Evolutionary conservation across 495 filamentous ascomycete species (phyloP), one percentile per base, ranked within the genome.

Genomic region (Neurospora intermedia): DNA sequence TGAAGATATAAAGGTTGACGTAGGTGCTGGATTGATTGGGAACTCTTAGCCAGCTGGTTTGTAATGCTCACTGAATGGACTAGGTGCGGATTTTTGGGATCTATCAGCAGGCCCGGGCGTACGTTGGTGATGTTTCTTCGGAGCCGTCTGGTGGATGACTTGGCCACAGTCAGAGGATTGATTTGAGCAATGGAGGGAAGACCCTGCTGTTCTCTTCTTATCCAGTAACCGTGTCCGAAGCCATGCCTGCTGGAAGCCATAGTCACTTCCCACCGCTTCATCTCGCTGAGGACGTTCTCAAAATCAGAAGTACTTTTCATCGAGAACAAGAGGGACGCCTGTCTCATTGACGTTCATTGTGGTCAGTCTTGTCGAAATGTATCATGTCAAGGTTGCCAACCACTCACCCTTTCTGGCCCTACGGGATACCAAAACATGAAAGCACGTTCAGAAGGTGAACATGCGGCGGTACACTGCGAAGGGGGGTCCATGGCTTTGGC

Each of bases 341-440:
- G 39, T 6, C 8, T 78, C 27, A 16, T 31, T 27, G 13, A 35
- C 16, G 18, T 46, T 15, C 11, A 0, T 11, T 5, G 43, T 73
- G 15, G 75, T 59, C 18, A 66, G 43, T 38, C 16, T 2, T 8
- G 2, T 7, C 18, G 35, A 11, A 15, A 15, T 39, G 18, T 7
- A 35, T 35, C 38, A 59, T 16, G 6, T 71, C 13, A 35, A 27
- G 16, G 9, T 8, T 7, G 18, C 11, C 15, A 18, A 5, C 23
- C 23, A 45, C 71, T 72, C 27, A 73, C 78, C 54, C 70, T 70
- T 15, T 54, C 42, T 38, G 15, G 23, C 3, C 31, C 74, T 8
- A 69, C 73, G 8, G 73, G 71, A 72, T 78, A 76, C 16, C 54
- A 70, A 40, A 80, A 78, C 27, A 74, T 18, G n/a, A 80, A 42